Evolutionary conservation across 495 filamentous ascomycete species (phyloP).

Genomic region (Darksidea phi): DNA sequence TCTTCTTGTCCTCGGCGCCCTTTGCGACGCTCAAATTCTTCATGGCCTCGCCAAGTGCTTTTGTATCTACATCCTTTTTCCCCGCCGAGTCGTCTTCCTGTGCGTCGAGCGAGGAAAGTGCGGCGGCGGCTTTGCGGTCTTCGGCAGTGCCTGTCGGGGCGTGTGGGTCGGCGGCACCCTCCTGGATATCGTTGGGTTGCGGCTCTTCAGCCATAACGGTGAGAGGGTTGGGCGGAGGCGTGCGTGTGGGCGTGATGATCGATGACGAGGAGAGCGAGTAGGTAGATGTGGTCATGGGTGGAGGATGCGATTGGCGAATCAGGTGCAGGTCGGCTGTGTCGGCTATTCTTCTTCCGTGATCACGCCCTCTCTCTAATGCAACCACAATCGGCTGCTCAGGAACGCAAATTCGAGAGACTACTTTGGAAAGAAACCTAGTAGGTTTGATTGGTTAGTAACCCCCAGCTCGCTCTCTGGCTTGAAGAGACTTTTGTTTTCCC

Average conservation of each 20-base stretch:
- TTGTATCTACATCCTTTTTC: constrained; percentile 66
- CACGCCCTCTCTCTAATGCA: too few relatives aligned
- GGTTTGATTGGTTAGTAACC: too few relatives aligned
- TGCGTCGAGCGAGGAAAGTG: constrained; percentile 69
- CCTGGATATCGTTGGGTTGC: constrained; percentile 56
- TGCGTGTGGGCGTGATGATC: constrained; percentile 6
- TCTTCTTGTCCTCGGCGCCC: constrained; percentile 44
- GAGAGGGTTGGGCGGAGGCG: background rate
- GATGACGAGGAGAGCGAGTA: background rate
- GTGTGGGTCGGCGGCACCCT: constrained; percentile 57
- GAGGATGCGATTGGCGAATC: background rate
- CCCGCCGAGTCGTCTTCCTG: constrained; percentile 49
- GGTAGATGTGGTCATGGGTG: background rate
- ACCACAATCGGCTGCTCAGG: too few relatives aligned
- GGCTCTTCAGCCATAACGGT: constrained; percentile 57
- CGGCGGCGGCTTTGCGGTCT: constrained; percentile 87
- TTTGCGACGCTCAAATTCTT: constrained; percentile 49
- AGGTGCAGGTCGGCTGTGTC: background rate
- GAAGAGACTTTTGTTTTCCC: too few relatives aligned
- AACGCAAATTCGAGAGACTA: too few relatives aligned
- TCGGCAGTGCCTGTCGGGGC: constrained; percentile 68
- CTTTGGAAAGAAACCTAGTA: too few relatives aligned
- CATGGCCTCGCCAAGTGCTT: constrained; percentile 84
- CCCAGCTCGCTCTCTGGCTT: too few relatives aligned
- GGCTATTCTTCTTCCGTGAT: background rate